These are phyloP conservation scores for Elaphomyces granulatus DNA, from an alignment of 495 filamentous ascomycete species.

Conservation along the genomic window DNA sequence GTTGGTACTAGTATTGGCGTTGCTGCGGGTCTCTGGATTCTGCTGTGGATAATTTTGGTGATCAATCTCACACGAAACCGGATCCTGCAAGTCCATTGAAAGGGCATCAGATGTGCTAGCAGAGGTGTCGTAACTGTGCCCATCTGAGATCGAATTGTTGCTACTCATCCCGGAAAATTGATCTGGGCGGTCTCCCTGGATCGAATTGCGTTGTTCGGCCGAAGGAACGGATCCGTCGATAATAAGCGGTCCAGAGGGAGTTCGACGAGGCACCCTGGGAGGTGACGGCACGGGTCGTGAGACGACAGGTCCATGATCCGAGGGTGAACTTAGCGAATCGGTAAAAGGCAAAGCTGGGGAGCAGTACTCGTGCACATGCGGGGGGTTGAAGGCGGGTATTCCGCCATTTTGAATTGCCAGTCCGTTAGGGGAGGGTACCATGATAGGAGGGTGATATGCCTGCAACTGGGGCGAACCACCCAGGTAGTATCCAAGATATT, in stretches of 20 bases:
- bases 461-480: conserved; percentile 41
- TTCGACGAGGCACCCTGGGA: conserved; percentile 12
- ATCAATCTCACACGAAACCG: conserved; percentile 25
- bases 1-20: conserved; percentile 3
- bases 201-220: conserved; percentile 18
- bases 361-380: conserved; percentile 28
- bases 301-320: conserved; percentile 11
- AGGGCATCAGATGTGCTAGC: conserved; percentile 30
- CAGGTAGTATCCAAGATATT: conserved; percentile 54
- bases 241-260: conserved; percentile 26
- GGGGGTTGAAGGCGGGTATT: conserved; percentile 27
- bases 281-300: conserved; percentile 9
- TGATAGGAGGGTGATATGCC: conserved; percentile 30
- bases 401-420: conserved; percentile 32
- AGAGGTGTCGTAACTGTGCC: conserved; percentile 26
- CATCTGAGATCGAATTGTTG: conserved; percentile 29
- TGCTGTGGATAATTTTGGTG: conserved; percentile 2
- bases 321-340: conserved; percentile 11
- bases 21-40: conserved; percentile 12
- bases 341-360: conserved; percentile 20
- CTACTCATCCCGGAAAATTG: conserved; percentile 20
- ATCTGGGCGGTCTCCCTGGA: conserved; percentile 18
- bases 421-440: conserved; percentile 34
- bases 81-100: conserved; percentile 28
- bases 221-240: conserved; percentile 32